Evolutionary conservation across 2,329 filamentous ascomycete species (phyloP).

Genomic region (Cercospora zeina): DNA sequence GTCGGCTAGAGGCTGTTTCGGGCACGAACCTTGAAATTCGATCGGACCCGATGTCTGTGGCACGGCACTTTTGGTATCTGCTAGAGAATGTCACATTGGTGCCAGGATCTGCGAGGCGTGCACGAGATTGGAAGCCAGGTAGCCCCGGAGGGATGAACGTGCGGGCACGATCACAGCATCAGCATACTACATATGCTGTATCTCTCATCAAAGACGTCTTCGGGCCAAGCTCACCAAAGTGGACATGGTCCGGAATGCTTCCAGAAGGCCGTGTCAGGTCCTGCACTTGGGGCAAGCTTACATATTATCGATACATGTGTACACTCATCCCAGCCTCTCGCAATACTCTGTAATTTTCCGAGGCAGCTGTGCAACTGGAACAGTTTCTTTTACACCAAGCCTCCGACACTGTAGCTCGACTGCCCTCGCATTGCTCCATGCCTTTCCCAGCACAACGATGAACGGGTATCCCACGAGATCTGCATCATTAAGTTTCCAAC

Average conservation of each 20-base stretch:
- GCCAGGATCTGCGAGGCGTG: too few relatives aligned
- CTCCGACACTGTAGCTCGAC: slow-evolving; percentile 79
- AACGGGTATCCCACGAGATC: slow-evolving; percentile 87
- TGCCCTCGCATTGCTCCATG: slow-evolving; percentile 57
- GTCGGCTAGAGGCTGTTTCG: too few relatives aligned
- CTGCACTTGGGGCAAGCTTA: not conserved
- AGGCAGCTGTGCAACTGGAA: slow-evolving; percentile 19
- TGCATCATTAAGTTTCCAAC: slow-evolving; percentile 88
- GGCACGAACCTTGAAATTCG: too few relatives aligned
- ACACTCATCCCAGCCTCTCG: slow-evolving; percentile 23
- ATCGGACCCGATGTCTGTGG: too few relatives aligned
- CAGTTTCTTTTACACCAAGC: slow-evolving; percentile 59
- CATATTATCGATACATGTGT: not conserved
- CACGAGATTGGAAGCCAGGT: too few relatives aligned
- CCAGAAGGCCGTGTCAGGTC: too few relatives aligned
- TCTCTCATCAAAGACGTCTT: not conserved
- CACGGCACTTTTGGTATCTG: too few relatives aligned
- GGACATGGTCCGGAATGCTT: too few relatives aligned
- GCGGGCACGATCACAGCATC: too few relatives aligned
- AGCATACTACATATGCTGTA: not conserved
- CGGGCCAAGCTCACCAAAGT: too few relatives aligned
- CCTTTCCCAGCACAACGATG: slow-evolving; percentile 73
- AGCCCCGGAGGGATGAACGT: too few relatives aligned
- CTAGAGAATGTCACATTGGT: too few relatives aligned
- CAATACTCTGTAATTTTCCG: slow-evolving; percentile 24